Evolutionary conservation across 306 rosid genomes (phyloP), one percentile per base, ranked within the genome.

Genomic region (Arachis hypogaea): DNA sequence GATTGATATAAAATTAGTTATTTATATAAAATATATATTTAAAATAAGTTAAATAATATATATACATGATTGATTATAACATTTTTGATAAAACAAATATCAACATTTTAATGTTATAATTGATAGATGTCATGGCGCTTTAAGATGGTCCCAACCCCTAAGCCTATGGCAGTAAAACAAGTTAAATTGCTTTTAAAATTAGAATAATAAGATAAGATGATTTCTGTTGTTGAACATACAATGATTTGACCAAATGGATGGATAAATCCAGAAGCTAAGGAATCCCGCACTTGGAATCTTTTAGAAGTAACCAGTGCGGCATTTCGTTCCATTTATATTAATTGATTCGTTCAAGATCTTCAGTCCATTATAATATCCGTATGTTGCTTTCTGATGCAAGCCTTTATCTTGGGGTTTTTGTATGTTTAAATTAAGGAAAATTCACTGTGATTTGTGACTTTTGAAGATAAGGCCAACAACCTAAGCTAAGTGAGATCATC

Each of bases 301-400:
- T 69, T 41, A 40, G 5, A 2, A 10, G 63, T 5, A 7, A 9
- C 14, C 40, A 71, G 73, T 78, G 77, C 68, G 22, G 60, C 46
- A 47, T 78, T 77, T 57, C 47, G 56, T 78, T 64, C 63, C 77
- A 72, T 33, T 66, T 36, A 66, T 30, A 75, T 66, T 45, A 58
- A 45, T 65, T 49, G 74, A 69, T 54, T 40, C 51, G 6, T 42
- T 67, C 36, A 38, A 76, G 44, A 75, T 58, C 44, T 69, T 67
- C 2, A 29, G 33, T 29, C 47, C 72, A 66, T 67, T 75, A 59
- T 66, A 66, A n/a, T 28, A 7, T 55, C 18, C 47, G 45, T 9
- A 16, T 9, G 18, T 9, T 66, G 9, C 22, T 56, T 38, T 68
- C 10, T 22, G 3, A 2, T 30, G 11, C 43, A 5, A n/a, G 0